These are phyloP conservation scores for Suillus cothurnatus DNA, from an alignment of 768 basidiomycete genomes.

Conservation along the genomic window DNA sequence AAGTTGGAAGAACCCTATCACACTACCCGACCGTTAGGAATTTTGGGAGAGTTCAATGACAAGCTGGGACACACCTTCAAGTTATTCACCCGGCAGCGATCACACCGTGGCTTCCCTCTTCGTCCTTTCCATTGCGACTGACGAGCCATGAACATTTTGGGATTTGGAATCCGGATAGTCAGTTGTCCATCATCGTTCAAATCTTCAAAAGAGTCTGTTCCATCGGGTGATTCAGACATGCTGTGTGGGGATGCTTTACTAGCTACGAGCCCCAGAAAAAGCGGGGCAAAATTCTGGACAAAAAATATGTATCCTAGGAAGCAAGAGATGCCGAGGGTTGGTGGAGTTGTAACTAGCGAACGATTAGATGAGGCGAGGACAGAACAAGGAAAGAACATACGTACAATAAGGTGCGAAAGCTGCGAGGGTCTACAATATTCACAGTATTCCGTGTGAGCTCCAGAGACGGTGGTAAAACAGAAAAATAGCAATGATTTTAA, in stretches of 20 bases:
- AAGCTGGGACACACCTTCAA: constrained; percentile 54
- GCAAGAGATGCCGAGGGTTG: not conserved
- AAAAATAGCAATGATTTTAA: not conserved
- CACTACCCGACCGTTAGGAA: constrained; percentile 45
- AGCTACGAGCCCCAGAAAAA: constrained; percentile 3
- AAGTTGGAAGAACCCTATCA: constrained; percentile 68
- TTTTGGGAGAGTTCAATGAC: constrained; percentile 8
- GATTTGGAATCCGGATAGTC: constrained; percentile 68
- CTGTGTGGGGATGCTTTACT: constrained; percentile 9
- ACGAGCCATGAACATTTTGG: constrained; percentile 65
- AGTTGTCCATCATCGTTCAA: constrained; percentile 52
- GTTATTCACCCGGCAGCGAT: constrained; percentile 72
- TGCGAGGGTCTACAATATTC: not conserved
- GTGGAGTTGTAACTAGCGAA: constrained; percentile 1
- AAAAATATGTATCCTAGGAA: not conserved
- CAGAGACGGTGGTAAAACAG: not conserved
- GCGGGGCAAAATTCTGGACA: not conserved
- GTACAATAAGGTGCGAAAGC: constrained; percentile 14
- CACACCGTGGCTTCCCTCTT: constrained; percentile 74
- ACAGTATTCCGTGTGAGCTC: not conserved
- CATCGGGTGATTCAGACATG: constrained; percentile 41
- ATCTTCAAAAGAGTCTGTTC: constrained; percentile 41
- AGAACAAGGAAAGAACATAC: constrained; percentile 14
- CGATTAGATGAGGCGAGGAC: constrained; percentile 13
- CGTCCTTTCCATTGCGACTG: constrained; percentile 77